A percentile compares a stretch with the other conserved stretches of the same genome.
Evolutionary conservation across 139 green algal genomes (phyloP).

Genomic region (Pycnococcus provasolii): DNA sequence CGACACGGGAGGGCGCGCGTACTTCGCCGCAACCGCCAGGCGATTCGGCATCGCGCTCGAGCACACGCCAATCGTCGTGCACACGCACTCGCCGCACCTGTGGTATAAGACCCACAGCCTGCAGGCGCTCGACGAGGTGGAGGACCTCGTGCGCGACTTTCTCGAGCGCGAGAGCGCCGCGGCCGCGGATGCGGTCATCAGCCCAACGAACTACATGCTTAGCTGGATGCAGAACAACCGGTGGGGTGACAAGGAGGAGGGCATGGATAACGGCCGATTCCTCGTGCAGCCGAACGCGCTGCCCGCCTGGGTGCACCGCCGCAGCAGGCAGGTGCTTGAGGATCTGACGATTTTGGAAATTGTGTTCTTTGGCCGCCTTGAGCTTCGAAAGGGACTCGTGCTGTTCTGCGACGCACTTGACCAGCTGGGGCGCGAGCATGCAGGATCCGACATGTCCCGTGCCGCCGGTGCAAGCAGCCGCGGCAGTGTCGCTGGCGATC

Average conservation of each 20-base stretch:
- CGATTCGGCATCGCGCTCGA: constrained; percentile 5
- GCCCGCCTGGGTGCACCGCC: constrained; percentile 7
- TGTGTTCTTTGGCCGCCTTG: constrained; percentile 10
- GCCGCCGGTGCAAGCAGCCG: too few species aligned
- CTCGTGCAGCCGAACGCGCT: neutral
- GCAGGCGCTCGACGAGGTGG: constrained; percentile 13
- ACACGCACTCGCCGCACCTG: constrained; percentile 14
- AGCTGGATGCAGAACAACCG: constrained; percentile 8
- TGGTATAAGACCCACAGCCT: constrained; percentile 18
- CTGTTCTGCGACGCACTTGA: too few species aligned
- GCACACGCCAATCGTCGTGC: constrained; percentile 4
- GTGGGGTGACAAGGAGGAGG: neutral
- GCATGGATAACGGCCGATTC: neutral
- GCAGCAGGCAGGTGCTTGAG: neutral
- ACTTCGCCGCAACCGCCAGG: constrained; percentile 1
- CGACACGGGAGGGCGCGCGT: too few species aligned
- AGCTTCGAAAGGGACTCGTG: neutral
- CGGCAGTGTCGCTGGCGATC: too few species aligned
- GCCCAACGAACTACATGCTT: constrained; percentile 16
- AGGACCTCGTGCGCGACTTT: constrained; percentile 4
- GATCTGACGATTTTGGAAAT: neutral
- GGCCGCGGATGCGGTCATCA: constrained; percentile 6
- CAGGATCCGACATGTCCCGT: too few species aligned
- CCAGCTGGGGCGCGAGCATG: too few species aligned
- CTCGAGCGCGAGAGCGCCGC: constrained; percentile 10